These are phyloP conservation scores for Prunella vulgaris DNA, from an alignment of 257 asterid genomes.

Conservation along the genomic window DNA sequence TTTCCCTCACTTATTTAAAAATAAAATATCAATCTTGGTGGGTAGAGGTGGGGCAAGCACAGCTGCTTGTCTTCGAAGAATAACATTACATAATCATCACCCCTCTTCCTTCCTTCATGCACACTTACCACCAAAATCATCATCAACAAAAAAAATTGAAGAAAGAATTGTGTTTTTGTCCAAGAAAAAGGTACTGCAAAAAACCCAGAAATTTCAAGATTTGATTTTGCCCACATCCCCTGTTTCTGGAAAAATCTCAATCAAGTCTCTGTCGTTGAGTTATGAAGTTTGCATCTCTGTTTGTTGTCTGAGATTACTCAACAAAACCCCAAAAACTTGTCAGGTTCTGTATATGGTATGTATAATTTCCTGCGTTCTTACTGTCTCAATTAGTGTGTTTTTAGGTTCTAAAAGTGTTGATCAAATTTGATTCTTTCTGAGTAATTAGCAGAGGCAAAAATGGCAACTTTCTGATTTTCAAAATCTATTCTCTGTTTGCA, in stretches of 20 bases:
- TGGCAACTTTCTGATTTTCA: conserved; percentile 4
- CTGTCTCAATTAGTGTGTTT: not conserved
- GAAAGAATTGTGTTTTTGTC: not conserved
- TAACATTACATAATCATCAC: conserved; percentile 23
- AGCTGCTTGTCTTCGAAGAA: conserved; percentile 47
- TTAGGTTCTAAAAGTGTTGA: not conserved
- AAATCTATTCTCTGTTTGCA: not conserved
- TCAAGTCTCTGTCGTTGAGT: not conserved
- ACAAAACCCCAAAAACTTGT: not conserved
- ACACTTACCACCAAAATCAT: conserved; percentile 6
- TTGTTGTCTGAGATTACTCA: conserved; percentile 15
- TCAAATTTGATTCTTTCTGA: not conserved
- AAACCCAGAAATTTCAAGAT: not conserved
- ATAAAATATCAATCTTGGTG: conserved; percentile 16
- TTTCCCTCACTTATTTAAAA: not conserved
- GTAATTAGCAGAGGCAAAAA: not conserved
- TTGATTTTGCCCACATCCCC: conserved; percentile 11
- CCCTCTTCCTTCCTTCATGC: conserved; percentile 35
- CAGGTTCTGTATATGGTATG: conserved; percentile 29
- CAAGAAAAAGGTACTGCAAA: not conserved
- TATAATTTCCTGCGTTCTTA: not conserved
- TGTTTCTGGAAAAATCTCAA: conserved; percentile 8
- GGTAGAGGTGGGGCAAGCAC: conserved; percentile 31
- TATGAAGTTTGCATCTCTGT: not conserved
- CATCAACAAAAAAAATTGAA: not conserved